Percentiles rank a stretch among this genome's conserved stretches.
These are phyloP conservation scores for Ensete glaucum DNA, from an alignment of 176 grass and related monocot species.

Conservation along the genomic window DNA sequence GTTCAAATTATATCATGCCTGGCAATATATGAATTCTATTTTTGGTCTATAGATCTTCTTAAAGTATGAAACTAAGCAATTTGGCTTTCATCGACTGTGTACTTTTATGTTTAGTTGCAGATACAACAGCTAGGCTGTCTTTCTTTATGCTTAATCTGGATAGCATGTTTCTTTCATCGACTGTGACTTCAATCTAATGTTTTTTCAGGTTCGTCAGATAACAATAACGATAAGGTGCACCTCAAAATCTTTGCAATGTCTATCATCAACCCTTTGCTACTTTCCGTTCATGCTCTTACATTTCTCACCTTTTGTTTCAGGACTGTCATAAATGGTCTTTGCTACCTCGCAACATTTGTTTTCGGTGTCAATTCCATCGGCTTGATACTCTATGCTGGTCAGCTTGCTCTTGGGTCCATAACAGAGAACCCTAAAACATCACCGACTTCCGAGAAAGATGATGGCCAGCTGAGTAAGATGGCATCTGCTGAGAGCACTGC, in stretches of 20 bases:
- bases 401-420: constrained; percentile 57
- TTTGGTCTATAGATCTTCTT: background rate
- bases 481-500: constrained; percentile 32
- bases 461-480: constrained; percentile 29
- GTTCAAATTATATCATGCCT: too few relatives aligned
- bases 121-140: background rate
- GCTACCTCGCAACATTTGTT: constrained; percentile 86
- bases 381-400: constrained; percentile 61
- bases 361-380: constrained; percentile 76
- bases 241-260: constrained; percentile 8
- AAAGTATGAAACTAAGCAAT: background rate
- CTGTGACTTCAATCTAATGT: constrained; percentile 3
- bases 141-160: background rate
- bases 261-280: background rate
- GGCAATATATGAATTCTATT: too few relatives aligned
- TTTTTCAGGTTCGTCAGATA: constrained; percentile 86
- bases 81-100: background rate
- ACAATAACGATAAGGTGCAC: constrained; percentile 81
- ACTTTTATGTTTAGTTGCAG: background rate
- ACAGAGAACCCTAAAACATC: constrained; percentile 14
- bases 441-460: constrained; percentile 28
- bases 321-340: constrained; percentile 85
- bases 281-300: constrained; percentile 3
- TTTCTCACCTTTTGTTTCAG: constrained; percentile 23
- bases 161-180: background rate